Conservation (phyloP, 2,329 filamentous ascomycete genomes). For the Pyrenochaeta sp. region DNA sequence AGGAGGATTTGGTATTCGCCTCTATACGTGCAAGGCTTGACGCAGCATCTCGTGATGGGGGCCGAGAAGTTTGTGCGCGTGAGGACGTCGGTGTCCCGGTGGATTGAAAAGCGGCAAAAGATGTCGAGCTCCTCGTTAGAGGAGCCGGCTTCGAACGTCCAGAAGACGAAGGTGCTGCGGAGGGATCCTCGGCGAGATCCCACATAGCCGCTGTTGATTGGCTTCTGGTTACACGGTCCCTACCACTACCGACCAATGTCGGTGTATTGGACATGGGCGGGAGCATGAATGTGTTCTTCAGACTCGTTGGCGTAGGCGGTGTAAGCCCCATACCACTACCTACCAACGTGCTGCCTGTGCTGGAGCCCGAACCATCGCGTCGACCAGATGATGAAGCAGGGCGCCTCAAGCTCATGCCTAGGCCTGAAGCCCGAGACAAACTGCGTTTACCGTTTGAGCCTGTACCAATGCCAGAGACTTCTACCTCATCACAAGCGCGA, state of each 20-base stretch:
- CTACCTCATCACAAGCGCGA: slow-evolving; percentile 44
- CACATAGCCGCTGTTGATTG: slow-evolving; percentile 44
- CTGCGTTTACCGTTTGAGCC: slow-evolving; percentile 38
- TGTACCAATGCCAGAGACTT: slow-evolving; percentile 26
- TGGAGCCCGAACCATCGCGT: slow-evolving; percentile 45
- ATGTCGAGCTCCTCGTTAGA: slow-evolving; percentile 37
- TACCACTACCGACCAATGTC: slow-evolving; percentile 25
- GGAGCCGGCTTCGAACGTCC: slow-evolving; percentile 28
- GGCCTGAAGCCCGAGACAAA: slow-evolving; percentile 38
- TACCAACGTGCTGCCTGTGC: slow-evolving; percentile 39
- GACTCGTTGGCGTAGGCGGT: slow-evolving; percentile 44
- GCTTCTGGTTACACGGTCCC: slow-evolving; percentile 38
- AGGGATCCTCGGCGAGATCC: slow-evolving; percentile 44
- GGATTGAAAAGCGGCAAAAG: slow-evolving; percentile 32
- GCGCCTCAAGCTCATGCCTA: slow-evolving; percentile 39
- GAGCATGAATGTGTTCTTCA: slow-evolving; percentile 40
- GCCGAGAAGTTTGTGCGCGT: slow-evolving; percentile 30
- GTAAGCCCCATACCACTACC: slow-evolving; percentile 39
- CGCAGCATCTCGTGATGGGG: slow-evolving; percentile 41
- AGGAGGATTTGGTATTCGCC: slow-evolving; percentile 27
- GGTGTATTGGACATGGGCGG: slow-evolving; percentile 40
- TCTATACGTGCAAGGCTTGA: slow-evolving; percentile 36
- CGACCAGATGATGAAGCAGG: slow-evolving; percentile 41
- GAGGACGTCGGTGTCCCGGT: slow-evolving; percentile 23
- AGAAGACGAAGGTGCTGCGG: slow-evolving; percentile 28